Conservation (phyloP, 2,329 filamentous ascomycete species). For the Colletotrichum agaves region DNA sequence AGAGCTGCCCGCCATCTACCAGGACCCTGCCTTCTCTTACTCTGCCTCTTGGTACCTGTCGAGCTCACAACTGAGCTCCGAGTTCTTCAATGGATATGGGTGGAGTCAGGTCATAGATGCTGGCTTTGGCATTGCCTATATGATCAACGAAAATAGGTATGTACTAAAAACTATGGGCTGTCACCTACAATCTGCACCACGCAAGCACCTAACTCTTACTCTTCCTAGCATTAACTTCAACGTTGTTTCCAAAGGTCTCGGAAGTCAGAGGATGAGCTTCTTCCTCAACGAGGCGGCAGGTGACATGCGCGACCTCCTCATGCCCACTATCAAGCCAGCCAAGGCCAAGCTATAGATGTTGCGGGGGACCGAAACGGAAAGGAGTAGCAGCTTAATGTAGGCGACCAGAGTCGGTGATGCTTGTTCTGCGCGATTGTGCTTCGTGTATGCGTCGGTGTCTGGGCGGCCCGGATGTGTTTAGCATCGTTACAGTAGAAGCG, state of each 20-base stretch:
- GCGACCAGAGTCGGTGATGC: neutral
- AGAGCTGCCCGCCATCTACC: conserved; percentile 83
- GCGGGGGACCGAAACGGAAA: neutral
- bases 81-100: conserved; percentile 99
- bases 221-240: conserved; percentile 89
- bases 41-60: conserved; percentile 90
- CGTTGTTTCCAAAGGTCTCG: conserved; percentile 92
- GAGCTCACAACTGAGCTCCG: conserved; percentile 88
- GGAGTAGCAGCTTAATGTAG: neutral
- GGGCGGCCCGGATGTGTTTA: neutral
- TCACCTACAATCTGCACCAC: no score
- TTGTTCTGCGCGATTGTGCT: neutral
- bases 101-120: conserved; percentile 98
- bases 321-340: conserved; percentile 79
- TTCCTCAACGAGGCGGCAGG: conserved; percentile 93
- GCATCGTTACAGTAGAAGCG: conserved; percentile 26
- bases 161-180: no score
- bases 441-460: neutral
- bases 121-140: conserved; percentile 97
- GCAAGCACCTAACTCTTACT: neutral
- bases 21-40: conserved; percentile 88
- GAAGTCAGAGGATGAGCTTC: conserved; percentile 92
- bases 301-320: conserved; percentile 87
- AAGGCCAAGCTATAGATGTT: conserved; percentile 85
- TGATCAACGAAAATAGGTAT: conserved; percentile 98